Percentiles rank a stretch among this genome's conserved stretches.
phyloP scores from a whole-genome alignment of 306 rosid genomes.

The Prunus davidiana region DNA sequence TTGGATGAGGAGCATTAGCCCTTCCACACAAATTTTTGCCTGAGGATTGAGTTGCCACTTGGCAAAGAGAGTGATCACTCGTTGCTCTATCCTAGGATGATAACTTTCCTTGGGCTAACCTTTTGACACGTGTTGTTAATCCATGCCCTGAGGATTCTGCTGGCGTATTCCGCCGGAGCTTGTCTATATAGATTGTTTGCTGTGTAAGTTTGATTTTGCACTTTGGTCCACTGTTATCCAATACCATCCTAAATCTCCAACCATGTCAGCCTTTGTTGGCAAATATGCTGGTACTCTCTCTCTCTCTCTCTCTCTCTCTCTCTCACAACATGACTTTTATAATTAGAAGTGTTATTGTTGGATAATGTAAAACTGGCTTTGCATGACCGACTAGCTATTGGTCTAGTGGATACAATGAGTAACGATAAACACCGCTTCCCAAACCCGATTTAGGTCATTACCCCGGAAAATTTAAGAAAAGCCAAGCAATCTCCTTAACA shows the following conservation, averaged over 20 bases:
- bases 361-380: too few species aligned
- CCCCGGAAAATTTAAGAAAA: not conserved
- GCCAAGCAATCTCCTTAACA: not conserved
- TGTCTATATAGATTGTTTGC: slow-evolving; percentile 46
- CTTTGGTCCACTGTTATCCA: slow-evolving; percentile 33
- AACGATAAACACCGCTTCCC: not conserved
- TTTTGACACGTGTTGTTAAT: slow-evolving; percentile 52
- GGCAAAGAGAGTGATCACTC: slow-evolving; percentile 54
- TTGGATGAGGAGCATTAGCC: slow-evolving; percentile 27
- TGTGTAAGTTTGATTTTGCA: slow-evolving; percentile 30
- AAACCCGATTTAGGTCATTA: not conserved
- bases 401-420: not conserved
- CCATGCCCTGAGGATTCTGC: slow-evolving; percentile 23
- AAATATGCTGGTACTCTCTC: slow-evolving; percentile 68
- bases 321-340: not conserved
- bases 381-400: too few species aligned
- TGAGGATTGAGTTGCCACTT: slow-evolving; percentile 47
- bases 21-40: slow-evolving; percentile 39
- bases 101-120: slow-evolving; percentile 61
- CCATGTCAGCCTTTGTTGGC: slow-evolving; percentile 94
- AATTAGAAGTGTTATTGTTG: not conserved
- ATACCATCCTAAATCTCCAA: slow-evolving; percentile 22
- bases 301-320: not conserved
- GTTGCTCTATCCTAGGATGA: slow-evolving; percentile 64
- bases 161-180: slow-evolving; percentile 46